These are phyloP conservation scores for Pseudogymnoascus sp. DNA, from an alignment of 2,329 filamentous ascomycete species.

Conservation along the genomic window DNA sequence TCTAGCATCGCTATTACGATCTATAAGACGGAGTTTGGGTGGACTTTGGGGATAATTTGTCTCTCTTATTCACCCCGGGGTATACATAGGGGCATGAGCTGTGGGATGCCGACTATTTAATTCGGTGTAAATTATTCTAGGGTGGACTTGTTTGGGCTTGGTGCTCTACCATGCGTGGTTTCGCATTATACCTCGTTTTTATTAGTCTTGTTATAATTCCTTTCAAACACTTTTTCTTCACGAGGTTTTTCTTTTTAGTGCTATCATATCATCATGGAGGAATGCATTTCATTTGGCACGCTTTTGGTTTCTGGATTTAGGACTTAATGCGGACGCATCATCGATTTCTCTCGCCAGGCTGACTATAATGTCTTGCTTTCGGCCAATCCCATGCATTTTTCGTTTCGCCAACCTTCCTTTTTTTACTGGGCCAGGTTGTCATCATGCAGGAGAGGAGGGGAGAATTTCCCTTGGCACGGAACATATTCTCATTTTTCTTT, in stretches of 20 bases:
- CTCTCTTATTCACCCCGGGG: neutral
- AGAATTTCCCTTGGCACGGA: neutral
- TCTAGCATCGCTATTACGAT: neutral
- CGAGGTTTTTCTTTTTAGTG: neutral
- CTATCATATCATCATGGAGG: neutral
- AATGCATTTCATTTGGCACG: constrained; percentile 4
- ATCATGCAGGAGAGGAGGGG: neutral
- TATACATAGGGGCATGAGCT: neutral
- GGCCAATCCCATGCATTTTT: neutral
- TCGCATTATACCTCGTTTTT: constrained; percentile 9
- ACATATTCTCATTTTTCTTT: neutral
- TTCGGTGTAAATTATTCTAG: constrained; percentile 10
- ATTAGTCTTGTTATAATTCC: neutral
- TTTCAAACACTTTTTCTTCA: neutral
- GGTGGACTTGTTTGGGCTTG: constrained; percentile 4
- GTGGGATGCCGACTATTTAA: constrained; percentile 2
- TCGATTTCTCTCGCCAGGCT: neutral
- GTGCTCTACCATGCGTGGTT: neutral
- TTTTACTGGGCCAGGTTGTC: neutral
- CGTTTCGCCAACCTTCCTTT: neutral
- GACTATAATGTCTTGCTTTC: neutral
- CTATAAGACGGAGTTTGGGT: constrained; percentile 2
- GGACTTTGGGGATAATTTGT: constrained; percentile 5
- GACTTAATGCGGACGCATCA: neutral
- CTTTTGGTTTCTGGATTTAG: neutral